Percentiles rank a stretch among this genome's conserved stretches.
Conservation (phyloP, 192 early-diverging fungal species). For the Coemansia sp. region DNA sequence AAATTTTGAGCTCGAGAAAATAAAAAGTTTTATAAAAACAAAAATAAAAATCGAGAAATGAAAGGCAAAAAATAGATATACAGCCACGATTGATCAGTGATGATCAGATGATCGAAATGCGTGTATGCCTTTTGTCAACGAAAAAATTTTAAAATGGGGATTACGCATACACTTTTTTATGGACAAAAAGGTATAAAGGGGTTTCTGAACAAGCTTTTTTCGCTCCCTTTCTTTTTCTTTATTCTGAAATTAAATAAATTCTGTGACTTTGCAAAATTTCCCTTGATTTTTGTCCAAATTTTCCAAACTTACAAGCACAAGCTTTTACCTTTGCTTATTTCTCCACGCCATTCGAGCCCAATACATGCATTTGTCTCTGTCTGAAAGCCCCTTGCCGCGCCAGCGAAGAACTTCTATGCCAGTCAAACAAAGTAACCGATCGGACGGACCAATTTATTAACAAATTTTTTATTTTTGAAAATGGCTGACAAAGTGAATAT, state of each 20-base stretch:
- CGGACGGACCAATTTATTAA: neutral
- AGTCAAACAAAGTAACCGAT: neutral
- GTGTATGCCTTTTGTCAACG: neutral
- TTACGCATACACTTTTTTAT: neutral
- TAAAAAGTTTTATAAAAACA: neutral
- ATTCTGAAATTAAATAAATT: neutral
- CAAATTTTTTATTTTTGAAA: conserved; percentile 16
- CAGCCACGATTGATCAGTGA: neutral
- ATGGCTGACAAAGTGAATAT: conserved; percentile 81
- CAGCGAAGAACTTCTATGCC: neutral
- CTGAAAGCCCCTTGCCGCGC: neutral
- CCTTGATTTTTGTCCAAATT: no score
- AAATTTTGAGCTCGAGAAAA: neutral
- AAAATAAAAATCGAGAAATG: neutral
- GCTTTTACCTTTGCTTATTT: neutral
- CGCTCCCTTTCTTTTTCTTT: neutral
- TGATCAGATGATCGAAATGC: neutral
- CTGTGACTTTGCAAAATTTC: neutral
- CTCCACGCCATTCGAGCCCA: neutral
- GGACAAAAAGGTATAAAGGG: neutral
- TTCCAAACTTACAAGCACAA: no score
- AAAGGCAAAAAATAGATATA: neutral
- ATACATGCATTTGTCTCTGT: conserved; percentile 3
- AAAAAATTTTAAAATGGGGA: neutral
- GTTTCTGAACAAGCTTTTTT: no score